Percentiles rank a stretch among this genome's conserved stretches.
Conservation (phyloP, 2,329 filamentous ascomycete species). For the Aspergillus sp. region DNA sequence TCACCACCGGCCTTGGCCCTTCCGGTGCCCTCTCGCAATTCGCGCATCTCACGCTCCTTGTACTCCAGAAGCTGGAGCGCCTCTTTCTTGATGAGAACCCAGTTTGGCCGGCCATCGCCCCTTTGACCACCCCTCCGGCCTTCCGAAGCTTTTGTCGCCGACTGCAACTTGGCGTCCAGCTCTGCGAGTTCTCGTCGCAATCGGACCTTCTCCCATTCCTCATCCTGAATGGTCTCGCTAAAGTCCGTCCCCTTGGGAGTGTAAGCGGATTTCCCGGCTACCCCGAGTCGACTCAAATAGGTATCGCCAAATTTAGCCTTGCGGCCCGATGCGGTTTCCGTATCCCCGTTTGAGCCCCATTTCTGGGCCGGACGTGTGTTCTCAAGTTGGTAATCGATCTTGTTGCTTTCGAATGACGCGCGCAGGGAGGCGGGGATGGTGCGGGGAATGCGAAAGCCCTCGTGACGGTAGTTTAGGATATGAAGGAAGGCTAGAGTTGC, state of each 20-base stretch:
- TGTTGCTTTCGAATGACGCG: conserved; percentile 88
- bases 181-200: conserved; percentile 91
- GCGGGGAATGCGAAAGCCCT: conserved; percentile 91
- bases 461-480: conserved; percentile 93
- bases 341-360: conserved; percentile 80
- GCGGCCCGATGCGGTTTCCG: conserved; percentile 79
- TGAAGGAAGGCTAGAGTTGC: conserved; percentile 93
- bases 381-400: conserved; percentile 95
- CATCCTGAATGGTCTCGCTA: conserved; percentile 77
- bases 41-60: conserved; percentile 78
- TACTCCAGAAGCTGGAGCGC: conserved; percentile 93
- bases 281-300: conserved; percentile 86
- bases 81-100: conserved; percentile 90
- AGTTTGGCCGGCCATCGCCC: conserved; percentile 75
- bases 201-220: conserved; percentile 96
- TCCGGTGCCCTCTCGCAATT: conserved; percentile 65
- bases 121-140: conserved; percentile 59
- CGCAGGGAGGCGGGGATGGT: conserved; percentile 89
- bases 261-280: conserved; percentile 75
- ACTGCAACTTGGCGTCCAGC: conserved; percentile 83
- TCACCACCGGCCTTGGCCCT: conserved; percentile 67
- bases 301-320: conserved; percentile 98
- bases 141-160: conserved; percentile 75
- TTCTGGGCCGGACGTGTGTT: conserved; percentile 71
- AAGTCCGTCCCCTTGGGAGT: conserved; percentile 89